Evolutionary conservation across 2,329 filamentous ascomycete genomes (phyloP), one percentile per base, ranked within the genome.

Genomic region (Lecanicillium sp.): DNA sequence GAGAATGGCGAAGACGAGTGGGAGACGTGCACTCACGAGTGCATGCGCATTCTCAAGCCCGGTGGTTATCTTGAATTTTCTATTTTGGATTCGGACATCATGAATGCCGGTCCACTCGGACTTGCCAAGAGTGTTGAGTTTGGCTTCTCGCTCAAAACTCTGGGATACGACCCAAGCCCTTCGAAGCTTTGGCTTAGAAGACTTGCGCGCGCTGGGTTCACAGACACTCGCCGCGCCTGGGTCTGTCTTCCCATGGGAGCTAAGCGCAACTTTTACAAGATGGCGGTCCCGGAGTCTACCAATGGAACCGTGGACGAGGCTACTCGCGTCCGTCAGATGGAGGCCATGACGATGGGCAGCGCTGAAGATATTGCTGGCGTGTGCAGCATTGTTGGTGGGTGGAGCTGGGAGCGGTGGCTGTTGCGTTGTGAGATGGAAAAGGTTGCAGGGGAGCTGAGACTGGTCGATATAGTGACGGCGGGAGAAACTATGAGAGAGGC

Each of bases 391-490:
- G 81, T 91, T 1, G 93, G 89, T 4, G 84, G 86, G 21, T 93
- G 90, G 83, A 83, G 84, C 63, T 98, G 90, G 91, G 93, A 98
- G 76, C 86, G 88, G 64, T 98, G 93, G 93, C 78, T 97, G 65
- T 70, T 96, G 56, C 87, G 89, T 60, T 78, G 91, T 59, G 87
- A 93, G 69, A 79, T 84, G 69, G 90, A 96, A 72, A 93, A 78
- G 65, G 73, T 74, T 4, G 73, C 88, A 61, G 86, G 87, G 21
- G 83, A 88, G 61, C 65, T 76, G 52, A 66, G 77, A 10, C 70
- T 81, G 20, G 68, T 67, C 4, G 75, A 80, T 56, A 78, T 68
- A 4, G 73, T 75, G 24, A 74, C 71, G 30, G 63, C 75, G 9
- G 70, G 75, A 19, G 63, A 68, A 37, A 71, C 75, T 40, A 72